These are phyloP conservation scores for Colletotrichum sp. DNA, from an alignment of 2,329 filamentous ascomycete species.

Conservation along the genomic window DNA sequence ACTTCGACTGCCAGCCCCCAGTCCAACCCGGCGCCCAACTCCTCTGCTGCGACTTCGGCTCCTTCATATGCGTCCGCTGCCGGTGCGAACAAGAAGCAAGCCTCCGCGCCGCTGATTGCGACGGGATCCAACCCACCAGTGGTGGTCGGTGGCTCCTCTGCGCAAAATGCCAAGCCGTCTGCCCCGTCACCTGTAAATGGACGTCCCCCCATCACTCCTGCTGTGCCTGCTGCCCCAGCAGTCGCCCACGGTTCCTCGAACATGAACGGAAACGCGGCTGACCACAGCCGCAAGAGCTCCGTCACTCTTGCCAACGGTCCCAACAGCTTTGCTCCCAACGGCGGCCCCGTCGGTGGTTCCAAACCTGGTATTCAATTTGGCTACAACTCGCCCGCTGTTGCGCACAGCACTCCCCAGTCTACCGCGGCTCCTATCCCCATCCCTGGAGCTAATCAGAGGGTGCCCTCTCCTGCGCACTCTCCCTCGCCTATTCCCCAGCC, in stretches of 20 bases:
- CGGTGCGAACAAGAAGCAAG: slow-evolving; percentile 66
- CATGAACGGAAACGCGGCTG: slow-evolving; percentile 71
- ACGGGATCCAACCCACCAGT: slow-evolving; percentile 60
- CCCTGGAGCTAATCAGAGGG: slow-evolving; percentile 67
- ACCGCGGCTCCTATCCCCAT: slow-evolving; percentile 63
- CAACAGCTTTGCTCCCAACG: slow-evolving; percentile 77
- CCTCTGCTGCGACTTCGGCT: slow-evolving; percentile 59
- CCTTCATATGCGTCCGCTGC: slow-evolving; percentile 71
- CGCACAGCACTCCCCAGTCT: slow-evolving; percentile 69
- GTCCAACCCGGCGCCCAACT: slow-evolving; percentile 61
- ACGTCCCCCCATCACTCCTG: slow-evolving; percentile 73
- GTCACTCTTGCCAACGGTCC: slow-evolving; percentile 89
- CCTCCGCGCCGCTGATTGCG: slow-evolving; percentile 64
- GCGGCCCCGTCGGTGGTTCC: slow-evolving; percentile 62
- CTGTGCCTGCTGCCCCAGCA: slow-evolving; percentile 66
- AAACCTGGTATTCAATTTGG: slow-evolving; percentile 81
- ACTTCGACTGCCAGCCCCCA: slow-evolving; percentile 64
- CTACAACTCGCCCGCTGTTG: slow-evolving; percentile 71
- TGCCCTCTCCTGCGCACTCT: slow-evolving; percentile 84
- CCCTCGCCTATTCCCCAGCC: slow-evolving; percentile 94
- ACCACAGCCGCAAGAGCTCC: slow-evolving; percentile 85
- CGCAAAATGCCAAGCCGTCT: slow-evolving; percentile 64
- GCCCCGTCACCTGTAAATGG: slow-evolving; percentile 85
- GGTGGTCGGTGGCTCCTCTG: slow-evolving; percentile 58
- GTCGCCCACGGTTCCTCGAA: slow-evolving; percentile 65